Conservation (phyloP, 345 rosid genomes). For the Excoecaria agallocha region DNA sequence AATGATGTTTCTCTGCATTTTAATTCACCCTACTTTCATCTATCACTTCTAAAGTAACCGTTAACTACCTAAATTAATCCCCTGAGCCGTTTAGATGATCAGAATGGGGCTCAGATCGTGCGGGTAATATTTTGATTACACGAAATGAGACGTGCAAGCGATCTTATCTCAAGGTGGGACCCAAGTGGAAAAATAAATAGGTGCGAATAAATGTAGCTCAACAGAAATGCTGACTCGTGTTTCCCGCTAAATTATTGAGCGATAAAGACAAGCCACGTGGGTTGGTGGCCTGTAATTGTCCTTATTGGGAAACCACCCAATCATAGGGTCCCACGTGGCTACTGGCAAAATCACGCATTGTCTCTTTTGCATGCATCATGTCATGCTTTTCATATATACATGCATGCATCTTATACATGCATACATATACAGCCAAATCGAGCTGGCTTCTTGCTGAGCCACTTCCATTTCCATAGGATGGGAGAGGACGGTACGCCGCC, state of each 20-base stretch:
- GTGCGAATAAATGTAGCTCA: slow-evolving; percentile 6
- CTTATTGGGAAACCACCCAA: background rate
- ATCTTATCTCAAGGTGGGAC: background rate
- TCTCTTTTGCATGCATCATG: background rate
- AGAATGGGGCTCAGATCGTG: too few relatives aligned
- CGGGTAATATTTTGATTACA: background rate
- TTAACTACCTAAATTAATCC: too few relatives aligned
- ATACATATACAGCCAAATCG: background rate
- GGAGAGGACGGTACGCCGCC: too few relatives aligned
- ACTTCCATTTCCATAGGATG: background rate
- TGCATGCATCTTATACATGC: background rate
- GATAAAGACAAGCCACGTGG: slow-evolving; percentile 42
- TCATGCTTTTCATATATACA: background rate
- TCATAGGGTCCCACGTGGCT: slow-evolving; percentile 18
- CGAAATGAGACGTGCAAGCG: background rate
- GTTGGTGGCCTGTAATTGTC: slow-evolving; percentile 33
- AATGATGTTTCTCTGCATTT: too few relatives aligned
- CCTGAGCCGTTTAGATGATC: too few relatives aligned
- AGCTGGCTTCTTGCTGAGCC: background rate
- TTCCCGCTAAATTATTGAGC: slow-evolving; percentile 28
- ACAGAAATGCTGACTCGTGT: slow-evolving; percentile 23
- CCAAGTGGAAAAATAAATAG: background rate
- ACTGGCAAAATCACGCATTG: background rate
- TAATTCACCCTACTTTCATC: too few relatives aligned
- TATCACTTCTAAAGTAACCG: too few relatives aligned